Base-by-base conservation (phyloP, 1,139 yeast genomes). In the Wickerhamiella infanticola region DNA sequence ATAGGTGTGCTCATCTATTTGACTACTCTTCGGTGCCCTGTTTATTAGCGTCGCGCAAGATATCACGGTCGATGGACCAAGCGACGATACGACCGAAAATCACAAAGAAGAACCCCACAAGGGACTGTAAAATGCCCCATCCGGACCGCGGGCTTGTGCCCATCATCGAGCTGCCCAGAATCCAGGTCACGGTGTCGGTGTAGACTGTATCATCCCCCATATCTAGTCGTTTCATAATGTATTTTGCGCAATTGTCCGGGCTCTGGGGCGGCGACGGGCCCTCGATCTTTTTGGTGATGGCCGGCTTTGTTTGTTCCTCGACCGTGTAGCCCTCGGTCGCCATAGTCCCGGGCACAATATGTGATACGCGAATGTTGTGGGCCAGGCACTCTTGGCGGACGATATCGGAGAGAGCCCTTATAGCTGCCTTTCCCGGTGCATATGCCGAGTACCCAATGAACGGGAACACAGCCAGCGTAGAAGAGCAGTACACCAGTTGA, bases 361-460 rank as follows among this genome's bases (percentile, higher is more conserved):
- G 72, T 11, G 66, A 64, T 5, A 68, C 70, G 3, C 58, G 48
- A 53, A 79, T 77, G 50, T 79, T 74, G 56, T 75, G 80, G 2
- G 81, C 79, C 0, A 70, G 60, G 48, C 84, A 70, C 60, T 93
- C 99, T 55, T 88, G 96, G 49, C 95, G 75, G 46, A 90, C 64
- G 4, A 81, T 69, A 44, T 81, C 81, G 0, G 88, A 79, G 35
- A 93, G 65, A 0, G 94, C 68, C 54, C 83, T 71, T 8, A 90
- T 61, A 0, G 96, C 95, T 0, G 85, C 78, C 62, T 93, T 93
- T 55, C 79, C 63, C 0, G 99, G 98, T 0, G 90, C 90, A 59
- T 93, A 93, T 55, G 85, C 90, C 0, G 77, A 70, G 60, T 93
- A 93, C 0, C 99, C 99, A 43, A 86, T 82, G 58, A 90, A 80